These are phyloP conservation scores for Ascomycota sp. DNA, from an alignment of 2,329 filamentous ascomycete genomes.

Conservation along the genomic window DNA sequence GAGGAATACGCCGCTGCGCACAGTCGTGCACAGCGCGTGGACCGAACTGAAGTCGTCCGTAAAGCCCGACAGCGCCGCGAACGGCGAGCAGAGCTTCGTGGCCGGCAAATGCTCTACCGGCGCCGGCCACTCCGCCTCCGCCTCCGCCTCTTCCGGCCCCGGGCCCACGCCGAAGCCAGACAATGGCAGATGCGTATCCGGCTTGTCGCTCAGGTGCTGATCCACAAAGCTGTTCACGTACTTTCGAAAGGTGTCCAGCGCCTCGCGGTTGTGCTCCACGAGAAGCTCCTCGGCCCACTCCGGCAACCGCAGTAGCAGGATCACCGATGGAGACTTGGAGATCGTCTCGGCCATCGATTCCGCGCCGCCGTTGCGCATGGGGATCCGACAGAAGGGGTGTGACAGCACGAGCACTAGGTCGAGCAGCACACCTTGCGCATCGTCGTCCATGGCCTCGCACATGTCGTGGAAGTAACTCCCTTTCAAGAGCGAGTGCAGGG, in stretches of 20 bases:
- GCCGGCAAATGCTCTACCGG: constrained; percentile 13
- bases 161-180: constrained; percentile 26
- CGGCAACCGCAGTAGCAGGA: constrained; percentile 46
- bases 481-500: constrained; percentile 54
- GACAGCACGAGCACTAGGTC: constrained; percentile 47
- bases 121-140: neutral
- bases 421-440: constrained; percentile 27
- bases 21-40: constrained; percentile 43
- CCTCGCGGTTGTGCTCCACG: constrained; percentile 41
- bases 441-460: constrained; percentile 33
- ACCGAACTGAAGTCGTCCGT: constrained; percentile 43
- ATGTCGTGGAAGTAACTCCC: constrained; percentile 47
- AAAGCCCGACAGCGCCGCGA: constrained; percentile 50
- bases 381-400: constrained; percentile 47
- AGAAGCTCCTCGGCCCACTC: constrained; percentile 33
- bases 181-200: constrained; percentile 38
- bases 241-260: constrained; percentile 41
- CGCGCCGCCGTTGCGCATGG: constrained; percentile 20
- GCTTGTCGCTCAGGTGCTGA: constrained; percentile 32
- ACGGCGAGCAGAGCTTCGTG: constrained; percentile 39
- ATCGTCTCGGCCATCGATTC: constrained; percentile 26
- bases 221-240: constrained; percentile 51
- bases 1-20: constrained; percentile 49
- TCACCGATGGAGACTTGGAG: constrained; percentile 38
- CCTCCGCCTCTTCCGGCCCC: neutral